Conservation (phyloP, 208 protist genomes). For the Acanthamoeba castellanii region DNA sequence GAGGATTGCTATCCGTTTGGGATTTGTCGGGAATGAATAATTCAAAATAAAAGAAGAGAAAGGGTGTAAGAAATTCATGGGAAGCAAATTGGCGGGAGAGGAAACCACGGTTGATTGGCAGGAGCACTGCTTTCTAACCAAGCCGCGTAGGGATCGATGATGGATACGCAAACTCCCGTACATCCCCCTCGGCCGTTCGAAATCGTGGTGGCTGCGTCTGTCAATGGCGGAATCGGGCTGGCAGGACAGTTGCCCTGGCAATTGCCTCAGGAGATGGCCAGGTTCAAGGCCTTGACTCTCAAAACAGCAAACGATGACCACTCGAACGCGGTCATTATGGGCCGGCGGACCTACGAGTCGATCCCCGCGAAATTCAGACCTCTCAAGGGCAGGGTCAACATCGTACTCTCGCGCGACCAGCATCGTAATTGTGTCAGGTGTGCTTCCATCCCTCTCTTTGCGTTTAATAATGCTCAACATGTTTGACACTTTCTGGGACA, state of each 20-base stretch:
- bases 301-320: background rate
- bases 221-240: slow-evolving; percentile 82
- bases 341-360: slow-evolving; percentile 88
- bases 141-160: background rate
- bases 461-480: background rate
- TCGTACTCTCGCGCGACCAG: slow-evolving; percentile 81
- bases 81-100: background rate
- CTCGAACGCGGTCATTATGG: slow-evolving; percentile 89
- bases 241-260: slow-evolving; percentile 84
- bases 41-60: background rate
- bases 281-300: slow-evolving; percentile 85
- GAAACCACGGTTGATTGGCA: too few species aligned
- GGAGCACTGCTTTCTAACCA: too few species aligned
- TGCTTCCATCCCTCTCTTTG: background rate
- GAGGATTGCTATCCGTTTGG: background rate
- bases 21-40: too few species aligned
- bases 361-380: slow-evolving; percentile 87
- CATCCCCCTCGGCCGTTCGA: background rate
- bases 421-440: background rate
- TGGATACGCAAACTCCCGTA: too few species aligned
- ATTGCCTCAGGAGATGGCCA: slow-evolving; percentile 84
- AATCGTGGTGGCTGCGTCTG: slow-evolving; percentile 55
- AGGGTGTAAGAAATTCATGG: too few species aligned
- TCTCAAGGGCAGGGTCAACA: slow-evolving; percentile 83
- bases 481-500: background rate